Percentiles rank a stretch among this genome's conserved stretches.
Evolutionary conservation across 1,284 basidiomycete genomes (phyloP).

Genomic region (Apiotrichum brassicae): DNA sequence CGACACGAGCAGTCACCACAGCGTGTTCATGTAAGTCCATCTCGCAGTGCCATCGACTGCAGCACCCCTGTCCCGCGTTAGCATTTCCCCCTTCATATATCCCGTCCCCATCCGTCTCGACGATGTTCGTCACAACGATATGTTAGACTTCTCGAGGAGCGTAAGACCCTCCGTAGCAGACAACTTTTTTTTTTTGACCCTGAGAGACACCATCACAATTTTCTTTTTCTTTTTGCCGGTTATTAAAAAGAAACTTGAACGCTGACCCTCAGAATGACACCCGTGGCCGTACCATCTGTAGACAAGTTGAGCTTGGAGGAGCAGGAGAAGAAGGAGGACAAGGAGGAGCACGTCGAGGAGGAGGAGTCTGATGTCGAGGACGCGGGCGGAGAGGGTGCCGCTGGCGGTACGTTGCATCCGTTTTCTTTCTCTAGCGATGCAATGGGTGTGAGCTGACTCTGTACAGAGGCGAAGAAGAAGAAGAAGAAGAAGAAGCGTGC

Average conservation of each 20-base stretch:
- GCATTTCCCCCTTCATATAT: not conserved
- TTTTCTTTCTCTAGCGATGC: not conserved
- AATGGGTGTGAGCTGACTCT: not conserved
- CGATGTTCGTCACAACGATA: slow-evolving; percentile 30
- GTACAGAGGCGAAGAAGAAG: slow-evolving; percentile 58
- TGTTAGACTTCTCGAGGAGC: slow-evolving; percentile 40
- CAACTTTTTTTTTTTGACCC: slow-evolving; percentile 20
- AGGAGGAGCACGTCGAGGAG: slow-evolving; percentile 29
- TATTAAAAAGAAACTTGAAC: not conserved
- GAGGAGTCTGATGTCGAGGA: slow-evolving; percentile 42
- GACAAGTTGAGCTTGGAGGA: slow-evolving; percentile 30
- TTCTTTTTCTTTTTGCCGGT: not conserved
- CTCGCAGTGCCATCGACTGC: not conserved
- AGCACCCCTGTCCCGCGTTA: not conserved
- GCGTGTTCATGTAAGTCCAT: not conserved
- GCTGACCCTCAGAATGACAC: slow-evolving; percentile 22
- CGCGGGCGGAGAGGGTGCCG: slow-evolving; percentile 35
- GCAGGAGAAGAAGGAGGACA: slow-evolving; percentile 29
- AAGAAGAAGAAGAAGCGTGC: slow-evolving; percentile 84
- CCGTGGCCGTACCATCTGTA: slow-evolving; percentile 28
- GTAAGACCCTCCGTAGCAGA: slow-evolving; percentile 28
- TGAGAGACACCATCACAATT: slow-evolving; percentile 16
- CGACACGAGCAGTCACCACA: too few relatives aligned
- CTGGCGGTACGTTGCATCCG: slow-evolving; percentile 16
- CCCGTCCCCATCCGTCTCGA: slow-evolving; percentile 4